A percentile compares a stretch with the other conserved stretches of the same genome.
Evolutionary conservation across 768 basidiomycete species (phyloP).

Genomic region (Rhizopogon sp.): DNA sequence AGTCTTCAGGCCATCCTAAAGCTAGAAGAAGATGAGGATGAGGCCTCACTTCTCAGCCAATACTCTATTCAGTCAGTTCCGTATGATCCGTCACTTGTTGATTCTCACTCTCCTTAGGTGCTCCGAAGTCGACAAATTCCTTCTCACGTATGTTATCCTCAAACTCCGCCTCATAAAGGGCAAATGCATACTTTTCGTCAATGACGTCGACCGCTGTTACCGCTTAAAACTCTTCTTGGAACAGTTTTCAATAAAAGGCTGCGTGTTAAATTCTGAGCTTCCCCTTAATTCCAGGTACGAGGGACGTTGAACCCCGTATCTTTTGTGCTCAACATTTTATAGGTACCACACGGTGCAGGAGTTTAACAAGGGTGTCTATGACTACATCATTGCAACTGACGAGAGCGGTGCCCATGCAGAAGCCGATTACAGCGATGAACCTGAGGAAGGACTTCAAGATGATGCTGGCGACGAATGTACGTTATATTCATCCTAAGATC

Average conservation of each 20-base stretch:
- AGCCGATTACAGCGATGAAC: constrained; percentile 44
- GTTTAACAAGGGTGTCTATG: constrained; percentile 97
- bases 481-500: constrained; percentile 6
- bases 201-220: constrained; percentile 91
- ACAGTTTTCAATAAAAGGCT: constrained; percentile 94
- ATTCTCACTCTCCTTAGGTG: constrained; percentile 42
- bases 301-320: neutral
- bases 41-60: constrained; percentile 76
- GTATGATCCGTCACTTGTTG: neutral
- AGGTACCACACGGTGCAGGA: constrained; percentile 98
- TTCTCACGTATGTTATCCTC: constrained; percentile 92
- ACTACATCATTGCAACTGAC: constrained; percentile 98
- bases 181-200: constrained; percentile 95
- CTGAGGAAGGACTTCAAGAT: constrained; percentile 15
- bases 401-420: constrained; percentile 62
- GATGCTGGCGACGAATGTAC: constrained; percentile 24
- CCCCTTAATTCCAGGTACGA: constrained; percentile 85
- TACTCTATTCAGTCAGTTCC: constrained; percentile 67
- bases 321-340: neutral
- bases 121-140: constrained; percentile 95
- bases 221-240: constrained; percentile 97
- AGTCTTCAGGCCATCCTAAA: constrained; percentile 68
- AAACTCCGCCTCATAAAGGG: constrained; percentile 95
- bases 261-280: constrained; percentile 93
- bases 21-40: constrained; percentile 84